Evolutionary conservation across 345 rosid species (phyloP), one percentile per base, ranked within the genome.

Genomic region (Salix arbutifolia): DNA sequence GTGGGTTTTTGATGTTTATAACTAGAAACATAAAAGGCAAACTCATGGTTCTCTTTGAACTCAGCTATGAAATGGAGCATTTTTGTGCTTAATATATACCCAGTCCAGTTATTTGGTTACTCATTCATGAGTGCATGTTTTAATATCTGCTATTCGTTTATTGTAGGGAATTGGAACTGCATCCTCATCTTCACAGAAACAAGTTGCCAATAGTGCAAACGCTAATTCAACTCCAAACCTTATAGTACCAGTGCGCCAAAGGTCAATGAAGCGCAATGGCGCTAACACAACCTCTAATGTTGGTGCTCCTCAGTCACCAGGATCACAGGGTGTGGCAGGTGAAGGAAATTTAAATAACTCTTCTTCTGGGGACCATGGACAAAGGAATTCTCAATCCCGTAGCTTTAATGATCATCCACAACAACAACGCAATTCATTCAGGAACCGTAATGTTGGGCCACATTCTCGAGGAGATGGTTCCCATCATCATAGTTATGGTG

Each of bases 401-500:
- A 71, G 83, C 78, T 82, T 83, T 82, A 78, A 72, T 66, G 97
- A 91, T 75, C 92, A 90, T 72, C 85, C 77, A 60, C 77, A 33
- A 33, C 88, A 91, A 67, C 92, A 73, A 12, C 94, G 92, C 52
- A 91, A 82, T 82, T 87, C 96, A 5, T 85, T 83, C 73, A 88
- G 92, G 82, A 86, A 77, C 79, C 97, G 89, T 35, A 89, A 89
- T 78, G 74, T 86, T 30, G 87, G 88, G 19, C 78, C 78, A 10
- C 87, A 88, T 84, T 67, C 83, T 6, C 87, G 89, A 44, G 89
- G 86, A 61, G 86, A 88, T 81, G 89, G 90, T 80, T 88, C 90
- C 75, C 92, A 90, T 78, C 88, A 90, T 83, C 90, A 89, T 65
- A 88, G 65, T 82, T 89, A 89, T 80, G 91, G 93, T 67, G 86